Evolutionary conservation across 345 rosid genomes (phyloP).

Genomic region (Acer yangbiense): DNA sequence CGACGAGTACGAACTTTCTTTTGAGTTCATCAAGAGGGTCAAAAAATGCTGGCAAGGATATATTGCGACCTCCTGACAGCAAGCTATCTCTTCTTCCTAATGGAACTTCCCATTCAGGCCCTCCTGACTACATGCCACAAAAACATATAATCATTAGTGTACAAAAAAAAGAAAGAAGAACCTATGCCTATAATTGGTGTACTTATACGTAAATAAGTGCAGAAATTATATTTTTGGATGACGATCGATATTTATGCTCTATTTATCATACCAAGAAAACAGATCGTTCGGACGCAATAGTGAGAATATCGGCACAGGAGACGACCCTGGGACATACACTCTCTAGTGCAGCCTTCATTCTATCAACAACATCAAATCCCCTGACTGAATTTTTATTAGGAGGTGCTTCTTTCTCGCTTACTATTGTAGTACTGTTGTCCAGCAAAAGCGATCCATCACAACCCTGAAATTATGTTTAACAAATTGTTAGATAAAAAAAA

Average conservation of each 20-base stretch:
- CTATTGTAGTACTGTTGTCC: slow-evolving; percentile 40
- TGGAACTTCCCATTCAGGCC: slow-evolving; percentile 34
- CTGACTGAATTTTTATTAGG: slow-evolving; percentile 57
- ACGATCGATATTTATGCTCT: too few relatives aligned
- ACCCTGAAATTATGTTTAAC: slow-evolving; percentile 35
- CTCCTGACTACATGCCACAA: slow-evolving; percentile 31
- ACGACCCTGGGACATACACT: slow-evolving; percentile 44
- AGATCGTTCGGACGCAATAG: slow-evolving; percentile 35
- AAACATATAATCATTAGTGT: neutral
- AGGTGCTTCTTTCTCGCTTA: slow-evolving; percentile 49
- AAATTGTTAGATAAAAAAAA: too few relatives aligned
- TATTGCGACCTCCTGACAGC: slow-evolving; percentile 14
- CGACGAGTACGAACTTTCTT: slow-evolving; percentile 7
- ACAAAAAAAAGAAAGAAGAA: neutral
- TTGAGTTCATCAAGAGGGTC: slow-evolving; percentile 21
- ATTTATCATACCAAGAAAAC: slow-evolving; percentile 23
- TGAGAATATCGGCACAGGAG: slow-evolving; percentile 54
- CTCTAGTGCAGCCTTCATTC: slow-evolving; percentile 52
- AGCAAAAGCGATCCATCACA: slow-evolving; percentile 61
- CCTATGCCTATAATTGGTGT: too few relatives aligned
- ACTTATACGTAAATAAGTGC: too few relatives aligned
- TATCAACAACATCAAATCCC: slow-evolving; percentile 55
- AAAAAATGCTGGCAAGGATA: slow-evolving; percentile 6
- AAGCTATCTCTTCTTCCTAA: slow-evolving; percentile 39
- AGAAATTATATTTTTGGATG: too few relatives aligned